These are phyloP conservation scores for Haplosporangium gracile DNA, from an alignment of 192 early-diverging fungal genomes.

Conservation along the genomic window DNA sequence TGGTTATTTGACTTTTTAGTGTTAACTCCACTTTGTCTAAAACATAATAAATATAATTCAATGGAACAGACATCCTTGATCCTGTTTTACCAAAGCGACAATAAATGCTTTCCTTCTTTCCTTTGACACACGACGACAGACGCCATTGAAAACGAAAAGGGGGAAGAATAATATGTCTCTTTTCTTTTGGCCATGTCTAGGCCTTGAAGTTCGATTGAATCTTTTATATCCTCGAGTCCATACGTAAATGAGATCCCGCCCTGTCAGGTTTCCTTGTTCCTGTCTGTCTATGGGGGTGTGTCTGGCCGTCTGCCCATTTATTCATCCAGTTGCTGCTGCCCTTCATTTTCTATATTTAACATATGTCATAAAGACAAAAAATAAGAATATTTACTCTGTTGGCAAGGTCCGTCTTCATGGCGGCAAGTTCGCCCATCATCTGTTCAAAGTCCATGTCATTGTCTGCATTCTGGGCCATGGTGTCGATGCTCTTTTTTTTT, in stretches of 20 bases:
- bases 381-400: constrained; percentile 36
- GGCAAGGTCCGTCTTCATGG: constrained; percentile 57
- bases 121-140: too few species aligned
- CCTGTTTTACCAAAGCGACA: too few species aligned
- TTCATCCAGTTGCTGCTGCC: background rate
- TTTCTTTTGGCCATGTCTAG: background rate
- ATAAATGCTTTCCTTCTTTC: too few species aligned
- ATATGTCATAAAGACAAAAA: background rate
- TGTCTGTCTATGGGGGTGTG: background rate
- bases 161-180: too few species aligned
- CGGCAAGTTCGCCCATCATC: constrained; percentile 55
- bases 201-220: background rate
- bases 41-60: too few species aligned
- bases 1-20: too few species aligned
- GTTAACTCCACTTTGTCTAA: too few species aligned
- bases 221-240: background rate
- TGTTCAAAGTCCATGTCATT: constrained; percentile 45
- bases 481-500: constrained; percentile 18
- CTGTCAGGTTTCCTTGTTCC: background rate
- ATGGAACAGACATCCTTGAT: too few species aligned
- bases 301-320: background rate
- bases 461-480: constrained; percentile 29
- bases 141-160: too few species aligned
- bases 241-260: background rate
- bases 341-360: constrained; percentile 5